Base-by-base conservation (phyloP, 129 eudicot species). In the Scalesia atractyloides region DNA sequence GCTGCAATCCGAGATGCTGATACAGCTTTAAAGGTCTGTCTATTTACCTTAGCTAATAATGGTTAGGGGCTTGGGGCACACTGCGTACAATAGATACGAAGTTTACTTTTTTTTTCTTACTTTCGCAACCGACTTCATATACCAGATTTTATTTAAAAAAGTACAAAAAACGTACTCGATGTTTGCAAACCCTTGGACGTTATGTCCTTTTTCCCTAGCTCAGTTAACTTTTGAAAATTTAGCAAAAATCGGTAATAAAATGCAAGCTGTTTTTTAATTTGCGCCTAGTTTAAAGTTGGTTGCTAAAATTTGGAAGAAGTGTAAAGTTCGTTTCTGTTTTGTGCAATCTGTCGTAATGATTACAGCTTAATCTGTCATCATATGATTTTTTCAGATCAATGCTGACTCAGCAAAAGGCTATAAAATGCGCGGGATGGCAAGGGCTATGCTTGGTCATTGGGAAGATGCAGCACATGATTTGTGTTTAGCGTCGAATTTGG, bases 1-100 rank as follows among this genome's bases (percentile, higher is more conserved):
- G 98, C 97, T 72, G 97, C 98, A 10, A 90, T 89, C 68, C 83
- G 89, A 33, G 98, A 93, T 86, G 98, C 97, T 77, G 82, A 82
- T 84, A 92, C 97, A 67, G 96, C 98, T 70, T 81, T 93, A 74
- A 63, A 93, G 97, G 98, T 90, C 69, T 75, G 66, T 66, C 58
- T 20, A 10, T 53, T 49, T 48, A 54, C 60, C 74, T 43, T 67
- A 18, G 30, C 20, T 50, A 61, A 44, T 44, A 26, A 37, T 51
- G 20, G 15, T 47, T 61, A 41, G 52, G 4, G 34, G 34, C 34
- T 30, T 2, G 3, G 5, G 3, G 34, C 34, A 58, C 30, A 58
- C 16, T 58, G 64, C 64, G 11, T 17, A 1, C 64, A 56, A 26
- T 60, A 60, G 64, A 59, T 26, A 26, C n/a, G 2, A 60, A 13